Base-by-base conservation (phyloP, 164 flowering plant species). In the Tinospora cordifolia region DNA sequence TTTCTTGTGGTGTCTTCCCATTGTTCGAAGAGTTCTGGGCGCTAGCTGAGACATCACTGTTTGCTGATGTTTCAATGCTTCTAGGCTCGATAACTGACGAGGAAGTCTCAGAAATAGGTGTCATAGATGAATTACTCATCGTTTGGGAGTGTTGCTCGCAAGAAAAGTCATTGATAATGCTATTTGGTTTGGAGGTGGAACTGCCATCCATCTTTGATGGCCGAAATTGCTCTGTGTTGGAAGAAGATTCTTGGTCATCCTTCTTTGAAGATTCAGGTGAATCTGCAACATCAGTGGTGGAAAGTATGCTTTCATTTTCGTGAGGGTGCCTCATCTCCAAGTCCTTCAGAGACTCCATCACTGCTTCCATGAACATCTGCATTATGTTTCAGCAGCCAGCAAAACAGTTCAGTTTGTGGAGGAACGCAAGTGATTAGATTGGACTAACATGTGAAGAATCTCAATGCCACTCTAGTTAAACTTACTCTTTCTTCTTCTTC, bases 341-440 rank as follows among this genome's bases (percentile, higher is more conserved):
- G 71, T 88, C 98, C 72, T 90, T 88, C 59, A 93, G 76, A 21
- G 98, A 93, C 73, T 80, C 82, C 1, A 89, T 67, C 38, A 93
- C 82, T 11, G 98, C 98, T 83, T 82, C 93, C 92, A 87, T 87
- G 57, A 91, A 64, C 97, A 93, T 93, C 98, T 91, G 86, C 71
- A 75, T 69, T 19, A 22, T 9, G 36, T 21, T 51, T 51, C 11
- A 26, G 27, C 25, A 25, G 49, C 69, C 47, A 65, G 26, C 38
- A 7, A 5, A n/a, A 26, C n/a, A 54, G n/a, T 54, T 54, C 10
- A 54, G 60, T 54, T 4, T 54, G 4, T 54, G 6, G 21, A 54
- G 60, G 24, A 54, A 21, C 36, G n/a, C 24, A 21, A 6, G 22
- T 54, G 60, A n/a, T 0, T 22, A 54, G 24, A 9, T 54, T 21